Conservation (phyloP, 108 stramenopile species). For the Chaetoceros muelleri region DNA sequence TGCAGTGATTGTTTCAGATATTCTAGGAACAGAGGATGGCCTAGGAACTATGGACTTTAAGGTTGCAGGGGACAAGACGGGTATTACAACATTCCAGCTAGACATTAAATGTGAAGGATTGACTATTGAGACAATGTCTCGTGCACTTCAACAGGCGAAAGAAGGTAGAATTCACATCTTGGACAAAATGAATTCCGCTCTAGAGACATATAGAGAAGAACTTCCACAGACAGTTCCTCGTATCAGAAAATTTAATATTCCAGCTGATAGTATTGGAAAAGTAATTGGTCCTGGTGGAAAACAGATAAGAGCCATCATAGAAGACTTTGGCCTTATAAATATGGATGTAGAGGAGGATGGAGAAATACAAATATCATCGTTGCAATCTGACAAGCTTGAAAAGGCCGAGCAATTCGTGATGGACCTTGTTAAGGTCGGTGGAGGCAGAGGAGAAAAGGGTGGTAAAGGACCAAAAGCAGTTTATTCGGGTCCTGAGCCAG, state of each 20-base stretch:
- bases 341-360: constrained; percentile 64
- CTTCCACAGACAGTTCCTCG: constrained; percentile 64
- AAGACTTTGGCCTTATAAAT: constrained; percentile 60
- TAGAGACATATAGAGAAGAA: constrained; percentile 27
- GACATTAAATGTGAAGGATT: constrained; percentile 90
- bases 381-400: constrained; percentile 40
- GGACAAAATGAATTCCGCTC: constrained; percentile 56
- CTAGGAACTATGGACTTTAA: constrained; percentile 85
- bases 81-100: constrained; percentile 85
- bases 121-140: constrained; percentile 61
- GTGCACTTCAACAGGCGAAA: constrained; percentile 77
- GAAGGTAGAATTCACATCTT: constrained; percentile 65
- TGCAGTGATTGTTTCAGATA: constrained; percentile 73
- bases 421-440: constrained; percentile 31
- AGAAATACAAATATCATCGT: constrained; percentile 48
- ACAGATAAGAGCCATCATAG: constrained; percentile 77
- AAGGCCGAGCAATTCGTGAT: constrained; percentile 65
- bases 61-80: constrained; percentile 74
- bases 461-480: constrained; percentile 32
- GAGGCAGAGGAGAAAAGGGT: constrained; percentile 19
- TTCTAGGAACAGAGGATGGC: constrained; percentile 78
- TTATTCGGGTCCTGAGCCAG: constrained; percentile 68
- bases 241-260: constrained; percentile 38
- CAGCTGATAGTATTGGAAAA: constrained; percentile 60
- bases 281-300: constrained; percentile 83